Percentiles rank a stretch among this genome's conserved stretches.
Evolutionary conservation across 106 monocot genomes (phyloP).

Genomic region (Dendrobium catenatum): DNA sequence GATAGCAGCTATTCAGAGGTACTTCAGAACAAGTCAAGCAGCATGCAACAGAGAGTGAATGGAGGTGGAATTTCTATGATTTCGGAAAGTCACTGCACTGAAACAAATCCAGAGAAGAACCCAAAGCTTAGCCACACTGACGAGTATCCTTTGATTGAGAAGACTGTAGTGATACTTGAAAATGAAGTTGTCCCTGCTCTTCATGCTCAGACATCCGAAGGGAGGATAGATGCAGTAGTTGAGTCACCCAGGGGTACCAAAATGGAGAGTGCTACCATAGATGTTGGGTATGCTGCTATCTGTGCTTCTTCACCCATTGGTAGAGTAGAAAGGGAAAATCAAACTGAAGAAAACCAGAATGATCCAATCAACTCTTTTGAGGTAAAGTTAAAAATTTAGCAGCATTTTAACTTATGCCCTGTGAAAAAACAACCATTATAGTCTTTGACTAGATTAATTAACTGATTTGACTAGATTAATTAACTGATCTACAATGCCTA

Average conservation of each 20-base stretch:
- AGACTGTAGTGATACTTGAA: constrained; percentile 75
- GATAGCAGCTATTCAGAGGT: constrained; percentile 10
- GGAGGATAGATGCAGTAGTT: neutral
- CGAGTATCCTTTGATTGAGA: constrained; percentile 66
- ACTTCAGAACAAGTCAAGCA: constrained; percentile 6
- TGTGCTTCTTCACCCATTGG: constrained; percentile 43
- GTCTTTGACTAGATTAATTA: too few species aligned
- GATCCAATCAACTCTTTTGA: constrained; percentile 27
- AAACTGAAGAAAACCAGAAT: constrained; percentile 2
- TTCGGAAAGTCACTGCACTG: constrained; percentile 13
- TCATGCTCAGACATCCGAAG: constrained; percentile 6
- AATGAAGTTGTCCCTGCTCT: constrained; percentile 27
- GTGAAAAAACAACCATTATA: neutral
- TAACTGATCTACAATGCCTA: too few species aligned
- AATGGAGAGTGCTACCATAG: constrained; percentile 19
- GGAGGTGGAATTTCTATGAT: constrained; percentile 15
- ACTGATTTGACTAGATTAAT: too few species aligned
- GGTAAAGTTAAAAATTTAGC: constrained; percentile 26
- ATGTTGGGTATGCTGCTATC: constrained; percentile 36
- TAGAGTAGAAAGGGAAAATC: constrained; percentile 15
- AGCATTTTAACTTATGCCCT: neutral
- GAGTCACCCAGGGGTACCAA: constrained; percentile 13
- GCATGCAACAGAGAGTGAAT: constrained; percentile 21
- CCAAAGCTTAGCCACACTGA: constrained; percentile 27
- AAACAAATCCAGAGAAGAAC: constrained; percentile 6